Conservation (phyloP, 2,329 filamentous ascomycete species). For the Ophiosphaerella korrae region DNA sequence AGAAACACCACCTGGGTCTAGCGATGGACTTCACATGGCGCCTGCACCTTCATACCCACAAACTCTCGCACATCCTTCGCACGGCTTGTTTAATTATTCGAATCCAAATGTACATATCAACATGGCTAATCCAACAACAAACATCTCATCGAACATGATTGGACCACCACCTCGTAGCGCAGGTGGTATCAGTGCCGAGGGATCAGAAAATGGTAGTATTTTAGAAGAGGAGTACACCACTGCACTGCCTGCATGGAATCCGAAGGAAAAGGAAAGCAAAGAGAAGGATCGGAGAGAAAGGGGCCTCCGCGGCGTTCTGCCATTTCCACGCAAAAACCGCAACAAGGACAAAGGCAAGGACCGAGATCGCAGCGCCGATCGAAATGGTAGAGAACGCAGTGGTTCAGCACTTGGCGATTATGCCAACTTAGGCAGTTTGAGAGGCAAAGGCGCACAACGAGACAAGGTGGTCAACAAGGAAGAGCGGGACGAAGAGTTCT, state of each 20-base stretch:
- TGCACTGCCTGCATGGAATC: slow-evolving; percentile 43
- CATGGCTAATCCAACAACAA: slow-evolving; percentile 19
- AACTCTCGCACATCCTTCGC: slow-evolving; percentile 34
- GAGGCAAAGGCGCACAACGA: slow-evolving; percentile 10
- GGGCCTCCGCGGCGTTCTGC: slow-evolving; percentile 46
- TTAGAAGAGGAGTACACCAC: slow-evolving; percentile 47
- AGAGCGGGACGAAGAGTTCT: slow-evolving; percentile 34
- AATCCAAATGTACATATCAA: slow-evolving; percentile 38
- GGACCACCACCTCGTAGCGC: slow-evolving; percentile 33
- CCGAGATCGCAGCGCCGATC: slow-evolving; percentile 21
- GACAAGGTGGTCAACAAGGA: slow-evolving; percentile 5
- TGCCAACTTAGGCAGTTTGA: slow-evolving; percentile 11
- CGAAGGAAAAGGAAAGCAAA: slow-evolving; percentile 36
- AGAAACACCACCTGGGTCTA: slow-evolving; percentile 44
- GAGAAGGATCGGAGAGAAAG: slow-evolving; percentile 48
- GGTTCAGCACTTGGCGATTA: slow-evolving; percentile 27
- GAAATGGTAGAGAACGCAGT: slow-evolving; percentile 19
- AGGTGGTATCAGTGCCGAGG: slow-evolving; percentile 35
- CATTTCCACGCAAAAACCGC: slow-evolving; percentile 41
- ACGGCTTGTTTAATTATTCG: slow-evolving; percentile 19
- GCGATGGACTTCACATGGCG: slow-evolving; percentile 44
- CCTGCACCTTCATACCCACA: slow-evolving; percentile 37
- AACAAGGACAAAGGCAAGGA: slow-evolving; percentile 32
- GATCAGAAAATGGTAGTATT: slow-evolving; percentile 42
- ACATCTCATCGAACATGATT: slow-evolving; percentile 26